phyloP scores from a whole-genome alignment of 2,329 filamentous ascomycete species.

The Xenoacremonium recifei region DNA sequence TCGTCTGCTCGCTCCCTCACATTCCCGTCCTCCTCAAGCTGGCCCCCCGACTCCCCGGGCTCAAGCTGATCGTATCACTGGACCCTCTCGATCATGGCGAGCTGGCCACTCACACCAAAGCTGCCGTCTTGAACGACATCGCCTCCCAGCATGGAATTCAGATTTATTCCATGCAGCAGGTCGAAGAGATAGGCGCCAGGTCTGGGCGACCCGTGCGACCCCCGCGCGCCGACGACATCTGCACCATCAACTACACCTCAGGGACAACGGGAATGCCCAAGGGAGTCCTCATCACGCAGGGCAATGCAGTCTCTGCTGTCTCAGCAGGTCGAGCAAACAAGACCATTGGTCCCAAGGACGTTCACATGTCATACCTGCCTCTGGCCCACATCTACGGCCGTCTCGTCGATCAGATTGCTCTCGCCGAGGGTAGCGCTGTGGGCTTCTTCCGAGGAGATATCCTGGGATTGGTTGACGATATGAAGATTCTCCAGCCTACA shows the following conservation, averaged over 20 bases:
- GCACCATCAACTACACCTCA: conserved; percentile 91
- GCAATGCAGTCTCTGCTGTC: conserved; percentile 73
- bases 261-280: conserved; percentile 83
- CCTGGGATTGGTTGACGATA: conserved; percentile 79
- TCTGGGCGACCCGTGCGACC: conserved; percentile 69
- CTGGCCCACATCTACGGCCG: conserved; percentile 93
- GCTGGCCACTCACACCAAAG: conserved; percentile 73
- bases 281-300: conserved; percentile 80
- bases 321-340: conserved; percentile 57
- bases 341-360: conserved; percentile 52
- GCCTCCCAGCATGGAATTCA: conserved; percentile 72
- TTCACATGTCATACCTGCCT: conserved; percentile 83
- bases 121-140: conserved; percentile 71
- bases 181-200: conserved; percentile 76
- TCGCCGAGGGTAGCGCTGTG: conserved; percentile 71
- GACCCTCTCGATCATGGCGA: conserved; percentile 83
- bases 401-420: conserved; percentile 71
- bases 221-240: conserved; percentile 70
- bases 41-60: conserved; percentile 67
- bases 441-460: conserved; percentile 96
- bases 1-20: conserved; percentile 78
- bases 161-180: conserved; percentile 75
- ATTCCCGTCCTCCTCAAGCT: conserved; percentile 80
- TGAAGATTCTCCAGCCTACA: conserved; percentile 83
- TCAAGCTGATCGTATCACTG: conserved; percentile 87